Base-by-base conservation (phyloP, 2,329 filamentous ascomycete genomes). In the Paecilomyces sp. region DNA sequence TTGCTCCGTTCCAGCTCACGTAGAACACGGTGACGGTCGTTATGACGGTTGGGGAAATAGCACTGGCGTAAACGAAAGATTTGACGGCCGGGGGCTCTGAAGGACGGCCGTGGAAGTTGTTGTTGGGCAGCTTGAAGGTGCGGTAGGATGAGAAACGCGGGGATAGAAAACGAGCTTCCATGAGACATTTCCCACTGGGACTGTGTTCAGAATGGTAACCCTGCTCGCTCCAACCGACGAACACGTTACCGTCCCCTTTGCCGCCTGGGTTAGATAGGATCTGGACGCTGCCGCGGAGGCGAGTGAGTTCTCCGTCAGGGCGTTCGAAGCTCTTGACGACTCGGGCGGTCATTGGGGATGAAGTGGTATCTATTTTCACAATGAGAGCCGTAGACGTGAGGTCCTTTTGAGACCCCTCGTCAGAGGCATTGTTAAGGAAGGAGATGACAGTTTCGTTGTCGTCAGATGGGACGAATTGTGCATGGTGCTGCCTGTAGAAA, bases 1-100 rank as follows among this genome's bases (percentile, higher is more conserved):
- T 82, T 0, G 78, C 79, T 12, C 79, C 79, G 62, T 82, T 82
- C 80, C 79, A 82, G 57, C 71, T 73, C 15, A 73, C 71, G 36
- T 74, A 67, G 58, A 72, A 67, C 53, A 68, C 63, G 8, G 68
- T 70, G 3, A 47, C 13, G 36, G 36, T 41, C 13, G 13, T 3
- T 13, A 54, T 15, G 18, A 30, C 24, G 18, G 51, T 30, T 9
- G 52, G 25, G 22, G 24, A 28, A 54, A n/a, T n/a, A 12, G n/a
- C 51, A 7, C 70, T 73, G 52, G 70, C 70, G 3, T 68, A 70
- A 9, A 47, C 41, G 41, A 47, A 47, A 15, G 73, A 66, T 24
- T 72, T 70, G 3, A 74, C 50, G 2, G 69, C 70, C 0, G 75
- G 74, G 1, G 72, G 68, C 2, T 68, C 59, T 12, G 54, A 60